A percentile compares a stretch with the other conserved stretches of the same genome.
Conservation (phyloP, 345 rosid genomes). For the Dimocarpus longan region DNA sequence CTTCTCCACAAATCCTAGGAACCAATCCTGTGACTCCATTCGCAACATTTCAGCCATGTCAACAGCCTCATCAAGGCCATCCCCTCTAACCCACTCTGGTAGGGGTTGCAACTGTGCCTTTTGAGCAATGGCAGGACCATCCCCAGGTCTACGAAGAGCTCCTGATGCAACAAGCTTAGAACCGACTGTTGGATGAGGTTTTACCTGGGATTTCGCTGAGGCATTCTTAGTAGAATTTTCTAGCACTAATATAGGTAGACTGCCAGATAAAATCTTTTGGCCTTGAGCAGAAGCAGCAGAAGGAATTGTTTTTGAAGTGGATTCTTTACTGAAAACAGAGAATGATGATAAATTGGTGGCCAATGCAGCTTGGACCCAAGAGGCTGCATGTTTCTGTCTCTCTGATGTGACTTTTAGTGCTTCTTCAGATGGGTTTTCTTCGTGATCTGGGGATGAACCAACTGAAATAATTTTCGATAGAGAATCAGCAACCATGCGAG, state of each 20-base stretch:
- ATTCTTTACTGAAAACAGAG: conserved; percentile 63
- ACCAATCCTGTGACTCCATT: conserved; percentile 90
- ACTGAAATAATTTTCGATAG: conserved; percentile 47
- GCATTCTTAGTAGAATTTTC: conserved; percentile 53
- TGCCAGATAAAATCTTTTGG: conserved; percentile 38
- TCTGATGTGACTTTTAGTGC: conserved; percentile 58
- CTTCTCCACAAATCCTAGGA: conserved; percentile 81
- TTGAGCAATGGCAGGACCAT: conserved; percentile 40
- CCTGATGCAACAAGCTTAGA: conserved; percentile 81
- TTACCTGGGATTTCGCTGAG: conserved; percentile 48
- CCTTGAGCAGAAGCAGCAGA: conserved; percentile 33
- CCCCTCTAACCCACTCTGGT: conserved; percentile 76
- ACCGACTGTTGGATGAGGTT: conserved; percentile 49
- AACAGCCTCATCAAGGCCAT: conserved; percentile 63
- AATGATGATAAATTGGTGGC: conserved; percentile 77
- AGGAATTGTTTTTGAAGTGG: conserved; percentile 18
- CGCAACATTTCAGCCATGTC: conserved; percentile 76
- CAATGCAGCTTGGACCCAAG: conserved; percentile 94
- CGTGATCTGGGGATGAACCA: conserved; percentile 56
- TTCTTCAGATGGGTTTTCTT: conserved; percentile 68
- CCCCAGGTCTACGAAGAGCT: conserved; percentile 59
- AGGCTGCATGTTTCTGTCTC: conserved; percentile 65
- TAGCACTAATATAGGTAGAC: conserved; percentile 57
- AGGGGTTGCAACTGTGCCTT: conserved; percentile 55
- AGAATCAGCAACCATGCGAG: conserved; percentile 56